These are phyloP conservation scores for Ustilago vetiveriae DNA, from an alignment of 1,284 basidiomycete genomes.

Conservation along the genomic window DNA sequence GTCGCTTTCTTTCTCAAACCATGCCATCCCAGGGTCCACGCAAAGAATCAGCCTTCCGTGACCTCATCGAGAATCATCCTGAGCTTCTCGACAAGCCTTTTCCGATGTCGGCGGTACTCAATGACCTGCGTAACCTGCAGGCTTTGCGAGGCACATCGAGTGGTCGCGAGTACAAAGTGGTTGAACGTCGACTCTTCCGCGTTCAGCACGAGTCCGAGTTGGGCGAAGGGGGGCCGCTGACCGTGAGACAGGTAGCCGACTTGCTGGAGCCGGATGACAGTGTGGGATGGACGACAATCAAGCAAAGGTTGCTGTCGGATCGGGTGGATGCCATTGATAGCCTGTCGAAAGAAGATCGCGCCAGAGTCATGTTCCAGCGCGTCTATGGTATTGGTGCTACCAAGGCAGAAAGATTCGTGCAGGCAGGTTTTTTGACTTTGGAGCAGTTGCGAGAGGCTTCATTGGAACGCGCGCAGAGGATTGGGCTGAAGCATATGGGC, in stretches of 20 bases:
- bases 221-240: constrained; percentile 12
- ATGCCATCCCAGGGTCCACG: background rate
- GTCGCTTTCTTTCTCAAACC: constrained; percentile 7
- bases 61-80: constrained; percentile 20
- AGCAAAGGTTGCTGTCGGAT: constrained; percentile 16
- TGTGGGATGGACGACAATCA: constrained; percentile 29
- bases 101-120: constrained; percentile 32
- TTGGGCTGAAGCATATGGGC: constrained; percentile 27
- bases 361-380: constrained; percentile 24
- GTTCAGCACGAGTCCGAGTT: constrained; percentile 36
- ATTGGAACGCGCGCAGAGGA: constrained; percentile 27
- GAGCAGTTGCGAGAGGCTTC: constrained; percentile 30
- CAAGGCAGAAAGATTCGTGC: constrained; percentile 29
- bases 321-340: constrained; percentile 22
- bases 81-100: constrained; percentile 31
- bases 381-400: constrained; percentile 26
- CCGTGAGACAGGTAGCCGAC: constrained; percentile 17
- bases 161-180: constrained; percentile 26
- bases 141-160: constrained; percentile 11
- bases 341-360: constrained; percentile 17
- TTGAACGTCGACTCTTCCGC: constrained; percentile 34
- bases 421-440: constrained; percentile 28
- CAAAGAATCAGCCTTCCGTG: constrained; percentile 21
- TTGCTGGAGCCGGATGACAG: constrained; percentile 34
- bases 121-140: constrained; percentile 37